These are phyloP conservation scores for Ophiostoma ulmi DNA, from an alignment of 2,329 filamentous ascomycete species.

Conservation along the genomic window DNA sequence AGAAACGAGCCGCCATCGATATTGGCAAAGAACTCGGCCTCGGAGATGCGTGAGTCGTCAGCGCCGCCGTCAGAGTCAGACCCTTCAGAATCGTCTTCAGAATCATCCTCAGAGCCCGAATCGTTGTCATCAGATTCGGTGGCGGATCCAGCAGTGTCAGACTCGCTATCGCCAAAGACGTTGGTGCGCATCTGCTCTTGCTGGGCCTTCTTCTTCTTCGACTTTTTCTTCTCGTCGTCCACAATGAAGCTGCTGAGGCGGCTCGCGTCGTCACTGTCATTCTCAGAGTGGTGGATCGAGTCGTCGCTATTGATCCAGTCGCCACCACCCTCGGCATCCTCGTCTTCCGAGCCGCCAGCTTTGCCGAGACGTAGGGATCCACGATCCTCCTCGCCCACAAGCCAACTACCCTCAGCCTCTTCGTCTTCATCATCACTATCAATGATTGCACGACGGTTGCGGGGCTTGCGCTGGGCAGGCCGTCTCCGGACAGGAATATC, in stretches of 20 bases:
- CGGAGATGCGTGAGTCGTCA: slow-evolving; percentile 36
- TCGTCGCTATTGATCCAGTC: slow-evolving; percentile 72
- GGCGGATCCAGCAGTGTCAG: slow-evolving; percentile 2
- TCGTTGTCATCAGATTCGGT: not conserved
- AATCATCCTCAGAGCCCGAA: slow-evolving; percentile 1
- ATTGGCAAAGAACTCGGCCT: slow-evolving; percentile 41
- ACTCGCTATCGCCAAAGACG: slow-evolving; percentile 9
- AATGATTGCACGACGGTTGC: slow-evolving; percentile 53
- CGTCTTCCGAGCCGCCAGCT: slow-evolving; percentile 59
- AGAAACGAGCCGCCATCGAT: slow-evolving; percentile 36
- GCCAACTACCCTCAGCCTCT: slow-evolving; percentile 71
- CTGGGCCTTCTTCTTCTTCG: slow-evolving; percentile 25
- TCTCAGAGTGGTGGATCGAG: slow-evolving; percentile 53
- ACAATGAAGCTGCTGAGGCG: slow-evolving; percentile 53
- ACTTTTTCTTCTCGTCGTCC: slow-evolving; percentile 40
- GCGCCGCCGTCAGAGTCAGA: slow-evolving; percentile 10
- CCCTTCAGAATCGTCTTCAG: not conserved
- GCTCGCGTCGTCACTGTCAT: slow-evolving; percentile 49
- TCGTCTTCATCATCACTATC: slow-evolving; percentile 58
- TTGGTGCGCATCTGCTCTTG: slow-evolving; percentile 32
- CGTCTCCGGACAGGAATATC: slow-evolving; percentile 27
- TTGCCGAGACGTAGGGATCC: slow-evolving; percentile 60
- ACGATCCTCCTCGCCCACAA: slow-evolving; percentile 65
- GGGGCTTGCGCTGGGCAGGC: slow-evolving; percentile 34
- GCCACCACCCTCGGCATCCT: slow-evolving; percentile 75